Base-by-base conservation (phyloP, 345 rosid species). In the Syzygium jambos region DNA sequence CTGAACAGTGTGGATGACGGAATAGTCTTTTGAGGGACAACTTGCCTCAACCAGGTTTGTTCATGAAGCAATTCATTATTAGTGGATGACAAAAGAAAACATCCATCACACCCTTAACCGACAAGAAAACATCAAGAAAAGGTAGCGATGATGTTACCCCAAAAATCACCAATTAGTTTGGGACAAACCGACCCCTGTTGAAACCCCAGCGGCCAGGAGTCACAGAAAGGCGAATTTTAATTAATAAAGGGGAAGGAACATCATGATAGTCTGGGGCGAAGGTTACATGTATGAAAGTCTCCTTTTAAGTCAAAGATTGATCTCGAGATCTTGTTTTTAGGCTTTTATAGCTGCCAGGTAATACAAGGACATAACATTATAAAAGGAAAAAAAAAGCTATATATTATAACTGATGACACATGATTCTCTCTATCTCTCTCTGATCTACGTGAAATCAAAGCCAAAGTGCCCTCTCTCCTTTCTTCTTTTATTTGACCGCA, bases 401-500 rank as follows among this genome's bases (percentile, higher is more conserved):
- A 9, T 38, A 73, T 38, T 73, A 73, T 17, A 19, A 73, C 80
- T 38, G 49, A 38, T 22, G 49, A 38, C 27, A 34, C 49, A 43
- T 52, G 38, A 85, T 86, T 55, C 41, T 34, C 78, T 68, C 78
- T 68, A 8, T 30, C 43, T 65, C 41, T 46, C 30, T 46, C 83
- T 86, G 77, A 86, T 90, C 88, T 87, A 73, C 84, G 54, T 82
- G 29, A 87, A 90, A 86, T 86, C 86, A 85, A 86, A 90, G 85
- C 84, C 82, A 85, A 56, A 65, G 61, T 87, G 59, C 85, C 90
- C 88, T 78, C 85, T 87, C 85, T 83, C 57, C 82, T 73, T 73
- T 73, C 82, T 73, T 19, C 82, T 73, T 87, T 92, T 91, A 89
- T 92, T 92, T 87, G 91, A 87, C 87, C 87, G 90, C 91, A 91